Conservation (phyloP, 2,329 filamentous ascomycete genomes). For the Colletotrichum endophyticum region DNA sequence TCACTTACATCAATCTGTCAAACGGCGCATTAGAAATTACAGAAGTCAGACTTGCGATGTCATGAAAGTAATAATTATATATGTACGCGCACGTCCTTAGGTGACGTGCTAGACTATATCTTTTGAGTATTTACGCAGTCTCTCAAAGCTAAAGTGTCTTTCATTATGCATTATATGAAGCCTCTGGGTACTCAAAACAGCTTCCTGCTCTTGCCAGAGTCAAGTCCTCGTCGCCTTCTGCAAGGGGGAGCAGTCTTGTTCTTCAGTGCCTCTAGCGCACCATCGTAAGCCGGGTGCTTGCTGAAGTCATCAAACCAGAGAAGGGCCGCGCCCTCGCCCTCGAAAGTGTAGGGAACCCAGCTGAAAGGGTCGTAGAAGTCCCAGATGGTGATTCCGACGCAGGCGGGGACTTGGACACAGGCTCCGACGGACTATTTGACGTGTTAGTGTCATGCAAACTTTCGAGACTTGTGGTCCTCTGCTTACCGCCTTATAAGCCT, state of each 20-base stretch:
- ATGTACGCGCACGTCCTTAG: neutral
- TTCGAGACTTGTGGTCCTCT: neutral
- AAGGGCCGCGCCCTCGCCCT: slow-evolving; percentile 43
- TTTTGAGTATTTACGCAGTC: neutral
- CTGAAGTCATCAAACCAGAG: slow-evolving; percentile 47
- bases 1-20: neutral
- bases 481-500: slow-evolving; percentile 26
- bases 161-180: neutral
- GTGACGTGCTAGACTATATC: neutral
- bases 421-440: slow-evolving; percentile 24
- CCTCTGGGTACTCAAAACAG: neutral
- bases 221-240: slow-evolving; percentile 3
- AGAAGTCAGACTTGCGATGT: neutral
- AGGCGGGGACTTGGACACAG: slow-evolving; percentile 31
- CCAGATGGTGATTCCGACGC: slow-evolving; percentile 38
- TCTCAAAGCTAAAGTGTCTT: neutral
- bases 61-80: neutral
- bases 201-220: slow-evolving; percentile 1
- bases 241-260: slow-evolving; percentile 26
- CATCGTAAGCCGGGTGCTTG: slow-evolving; percentile 47
- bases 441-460: neutral
- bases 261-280: slow-evolving; percentile 37
- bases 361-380: slow-evolving; percentile 40
- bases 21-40: fast-evolving
- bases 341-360: slow-evolving; percentile 47